Conservation (phyloP, 345 rosid genomes). For the Lepidium africanum region DNA sequence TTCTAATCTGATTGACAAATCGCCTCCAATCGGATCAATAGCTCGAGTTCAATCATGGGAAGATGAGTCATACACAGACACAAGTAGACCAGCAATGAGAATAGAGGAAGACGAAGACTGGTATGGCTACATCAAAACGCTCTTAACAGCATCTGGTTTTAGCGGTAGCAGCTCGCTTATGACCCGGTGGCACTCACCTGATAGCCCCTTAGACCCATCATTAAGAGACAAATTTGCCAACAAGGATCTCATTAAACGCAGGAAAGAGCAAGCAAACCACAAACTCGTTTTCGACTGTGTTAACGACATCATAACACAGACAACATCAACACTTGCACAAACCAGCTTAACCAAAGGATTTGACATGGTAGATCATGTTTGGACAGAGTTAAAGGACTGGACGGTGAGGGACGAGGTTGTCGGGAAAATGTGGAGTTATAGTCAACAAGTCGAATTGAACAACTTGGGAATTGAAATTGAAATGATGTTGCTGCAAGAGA, state of each 20-base stretch:
- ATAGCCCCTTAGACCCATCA: slow-evolving; percentile 70
- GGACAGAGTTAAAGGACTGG: slow-evolving; percentile 67
- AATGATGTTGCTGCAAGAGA: slow-evolving; percentile 59
- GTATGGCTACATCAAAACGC: slow-evolving; percentile 44
- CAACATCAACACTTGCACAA: slow-evolving; percentile 9
- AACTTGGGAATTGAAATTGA: slow-evolving; percentile 50
- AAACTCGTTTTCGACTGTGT: slow-evolving; percentile 75
- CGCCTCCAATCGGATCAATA: slow-evolving; percentile 64
- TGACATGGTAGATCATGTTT: slow-evolving; percentile 49
- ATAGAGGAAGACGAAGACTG: slow-evolving; percentile 56
- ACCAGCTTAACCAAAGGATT: neutral
- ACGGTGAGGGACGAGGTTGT: slow-evolving; percentile 61
- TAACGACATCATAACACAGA: slow-evolving; percentile 50
- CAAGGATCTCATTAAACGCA: slow-evolving; percentile 45
- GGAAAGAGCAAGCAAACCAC: slow-evolving; percentile 52
- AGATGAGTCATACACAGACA: slow-evolving; percentile 35
- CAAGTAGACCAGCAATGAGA: slow-evolving; percentile 27
- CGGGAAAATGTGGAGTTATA: slow-evolving; percentile 59
- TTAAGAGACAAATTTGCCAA: slow-evolving; percentile 49
- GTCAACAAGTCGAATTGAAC: slow-evolving; percentile 45
- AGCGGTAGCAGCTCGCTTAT: slow-evolving; percentile 33
- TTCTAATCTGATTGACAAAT: slow-evolving; percentile 71
- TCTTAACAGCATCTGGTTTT: slow-evolving; percentile 51
- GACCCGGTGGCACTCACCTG: slow-evolving; percentile 61
- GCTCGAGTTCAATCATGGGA: slow-evolving; percentile 59